Evolutionary conservation across 345 rosid genomes (phyloP).

Genomic region (Populus nigra): DNA sequence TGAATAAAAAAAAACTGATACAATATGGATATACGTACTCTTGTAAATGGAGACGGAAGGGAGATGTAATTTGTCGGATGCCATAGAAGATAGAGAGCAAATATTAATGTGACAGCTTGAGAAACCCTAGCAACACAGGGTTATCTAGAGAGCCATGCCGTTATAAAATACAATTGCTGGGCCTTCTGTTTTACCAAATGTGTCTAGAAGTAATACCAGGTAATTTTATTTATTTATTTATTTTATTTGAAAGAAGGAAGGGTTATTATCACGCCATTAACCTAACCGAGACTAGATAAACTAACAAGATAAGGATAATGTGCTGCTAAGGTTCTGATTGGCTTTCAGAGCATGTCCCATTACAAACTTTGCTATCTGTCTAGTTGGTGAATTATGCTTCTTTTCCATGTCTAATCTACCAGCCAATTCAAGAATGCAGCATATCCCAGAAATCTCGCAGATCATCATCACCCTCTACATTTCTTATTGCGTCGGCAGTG

Average conservation of each 20-base stretch:
- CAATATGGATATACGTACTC: background rate
- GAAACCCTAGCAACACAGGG: slow-evolving; percentile 19
- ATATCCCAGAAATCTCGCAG: slow-evolving; percentile 41
- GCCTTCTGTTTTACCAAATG: background rate
- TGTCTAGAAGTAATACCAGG: background rate
- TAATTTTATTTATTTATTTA: too few species aligned
- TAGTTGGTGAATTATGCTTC: slow-evolving; percentile 12
- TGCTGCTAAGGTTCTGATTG: background rate
- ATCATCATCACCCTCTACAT: background rate
- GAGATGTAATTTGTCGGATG: background rate
- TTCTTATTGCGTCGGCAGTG: slow-evolving; percentile 13
- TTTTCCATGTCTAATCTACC: background rate
- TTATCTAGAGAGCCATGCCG: background rate
- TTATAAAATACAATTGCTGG: background rate
- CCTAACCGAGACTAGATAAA: slow-evolving; percentile 1
- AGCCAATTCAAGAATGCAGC: slow-evolving; percentile 11
- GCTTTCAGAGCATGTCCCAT: slow-evolving; percentile 7
- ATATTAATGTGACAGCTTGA: background rate
- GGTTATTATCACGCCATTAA: slow-evolving; percentile 4
- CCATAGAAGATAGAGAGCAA: background rate
- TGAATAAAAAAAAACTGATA: background rate
- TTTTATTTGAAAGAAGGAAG: background rate
- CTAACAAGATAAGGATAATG: slow-evolving; percentile 12
- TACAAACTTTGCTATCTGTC: slow-evolving; percentile 15
- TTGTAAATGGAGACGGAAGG: background rate